Evolutionary conservation across 495 filamentous ascomycete genomes (phyloP), one percentile per base, ranked within the genome.

Genomic region (Penicillium arizonense): DNA sequence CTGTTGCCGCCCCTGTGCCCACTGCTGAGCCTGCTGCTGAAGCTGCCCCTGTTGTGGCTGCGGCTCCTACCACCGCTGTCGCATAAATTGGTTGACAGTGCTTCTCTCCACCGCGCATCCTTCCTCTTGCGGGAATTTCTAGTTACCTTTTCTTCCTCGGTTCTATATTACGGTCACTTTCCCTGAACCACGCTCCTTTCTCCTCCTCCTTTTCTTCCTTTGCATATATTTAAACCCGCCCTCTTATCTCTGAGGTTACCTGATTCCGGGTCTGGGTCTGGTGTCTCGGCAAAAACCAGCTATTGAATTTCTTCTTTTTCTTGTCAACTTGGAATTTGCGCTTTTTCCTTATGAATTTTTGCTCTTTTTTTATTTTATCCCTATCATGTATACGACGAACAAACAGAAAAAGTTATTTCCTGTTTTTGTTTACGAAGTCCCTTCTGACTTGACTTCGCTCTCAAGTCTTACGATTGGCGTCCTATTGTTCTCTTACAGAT

Each of bases 61-160:
- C 75, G 30, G 77, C 82, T 52, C 69, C 82, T 50, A 72, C 78
- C 49, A 70, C 78, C 41, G 74, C 80, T 49, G 78, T 83, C 44
- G 83, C 82, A 62, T 87, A 86, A 67, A 61, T 46, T 52, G 45
- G 36, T 36, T 12, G 18, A 14, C 23, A 8, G 33, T 41, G n/a
- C 13, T 21, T 53, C 68, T 63, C 63, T 59, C 55, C 57, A 58
- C 65, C 48, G 58, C 44, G 47, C 32, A 60, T 64, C 43, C 46
- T 49, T 37, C 35, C 56, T 67, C 42, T 38, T 28, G 12, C 4
- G 7, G 34, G 55, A 63, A 56, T 62, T 49, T 49, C 53, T 53
- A 23, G 43, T 62, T 55, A 30, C 59, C 52, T 50, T 53, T 67
- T 68, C 51, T 62, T 66, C 55, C 44, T 50, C 47, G 45, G 41